These are phyloP conservation scores for Haberlea rhodopensis DNA, from an alignment of 257 asterid species.

Conservation along the genomic window DNA sequence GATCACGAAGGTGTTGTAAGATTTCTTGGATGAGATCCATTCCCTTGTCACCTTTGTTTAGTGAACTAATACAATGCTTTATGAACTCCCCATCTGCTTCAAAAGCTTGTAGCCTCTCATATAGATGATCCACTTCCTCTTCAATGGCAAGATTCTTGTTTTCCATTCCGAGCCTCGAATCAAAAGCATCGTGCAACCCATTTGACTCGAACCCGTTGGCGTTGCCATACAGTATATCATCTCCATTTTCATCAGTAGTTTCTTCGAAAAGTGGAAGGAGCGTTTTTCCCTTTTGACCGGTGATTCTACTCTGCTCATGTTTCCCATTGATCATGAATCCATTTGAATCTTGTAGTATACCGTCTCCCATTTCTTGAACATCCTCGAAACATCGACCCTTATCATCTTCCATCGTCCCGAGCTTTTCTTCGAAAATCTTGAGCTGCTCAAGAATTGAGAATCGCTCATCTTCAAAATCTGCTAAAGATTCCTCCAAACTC, in stretches of 20 bases:
- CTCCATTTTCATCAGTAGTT: background rate
- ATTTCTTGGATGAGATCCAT: constrained; percentile 61
- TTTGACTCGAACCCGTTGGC: too few relatives aligned
- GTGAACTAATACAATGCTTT: constrained; percentile 56
- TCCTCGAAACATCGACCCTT: constrained; percentile 27
- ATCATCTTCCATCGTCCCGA: constrained; percentile 35
- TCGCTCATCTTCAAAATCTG: constrained; percentile 66
- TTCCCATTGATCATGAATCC: constrained; percentile 32
- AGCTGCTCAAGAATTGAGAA: constrained; percentile 49
- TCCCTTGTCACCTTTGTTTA: constrained; percentile 61
- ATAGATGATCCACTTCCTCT: constrained; percentile 49
- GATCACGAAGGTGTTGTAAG: constrained; percentile 55
- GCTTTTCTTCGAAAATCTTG: constrained; percentile 58
- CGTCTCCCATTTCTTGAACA: constrained; percentile 25
- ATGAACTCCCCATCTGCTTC: constrained; percentile 67
- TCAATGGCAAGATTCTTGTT: constrained; percentile 30
- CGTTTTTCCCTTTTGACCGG: constrained; percentile 27
- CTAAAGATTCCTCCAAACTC: constrained; percentile 26
- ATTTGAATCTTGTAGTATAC: too few relatives aligned
- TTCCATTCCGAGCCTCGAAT: background rate
- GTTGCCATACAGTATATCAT: too few relatives aligned
- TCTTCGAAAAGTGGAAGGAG: constrained; percentile 60
- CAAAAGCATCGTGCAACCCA: too few relatives aligned
- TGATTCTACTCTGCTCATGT: constrained; percentile 25
- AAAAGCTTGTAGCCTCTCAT: constrained; percentile 60